Evolutionary conservation across 2,329 filamentous ascomycete genomes (phyloP), one percentile per base, ranked within the genome.

Genomic region (Dactylellina cionopaga): DNA sequence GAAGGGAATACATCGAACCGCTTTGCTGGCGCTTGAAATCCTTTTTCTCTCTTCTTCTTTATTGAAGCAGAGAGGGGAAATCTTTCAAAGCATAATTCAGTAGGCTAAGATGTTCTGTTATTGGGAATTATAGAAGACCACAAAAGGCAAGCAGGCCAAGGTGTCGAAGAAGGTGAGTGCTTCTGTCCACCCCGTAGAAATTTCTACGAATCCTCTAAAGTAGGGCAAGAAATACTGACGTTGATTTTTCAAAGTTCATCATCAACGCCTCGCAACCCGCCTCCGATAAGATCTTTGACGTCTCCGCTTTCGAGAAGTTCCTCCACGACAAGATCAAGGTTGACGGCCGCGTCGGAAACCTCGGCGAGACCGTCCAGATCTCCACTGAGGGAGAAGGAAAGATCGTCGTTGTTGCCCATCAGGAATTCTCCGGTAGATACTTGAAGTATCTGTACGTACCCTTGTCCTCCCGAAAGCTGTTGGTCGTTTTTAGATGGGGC

Each of bases 251-350:
- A n/a, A n/a, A 96, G 94, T 99, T 92, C 90, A 90, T 96, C 87
- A 98, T 99, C 91, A 96, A 99, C 87, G 94, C 93, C 84, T 93
- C 92, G 81, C 94, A 98, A 86, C 95, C 95, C 80, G 93, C 93
- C 79, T 91, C 89, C 86, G 95, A 99, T 89, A 98, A 98, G 90
- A 99, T 99, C 89, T 98, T 99, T 89, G 95, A 99, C 84, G 89
- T 96, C 83, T 89, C 91, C 80, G 93, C 93, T 79, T 99, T 99
- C 84, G 93, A 97, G 87, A 98, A 98, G 89, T 99, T 99, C 91
- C 91, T 99, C 76, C 93, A 97, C 88, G 95, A 98, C 85, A 92
- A 91, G 86, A 96, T 99, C 90, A 99, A 99, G 92, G 92, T 99
- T 80, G 95, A 97, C 79, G 94, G 94, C 86, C 94, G 92, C 82